These are phyloP conservation scores for Chytriomyces sp. DNA, from an alignment of 192 early-diverging fungal species.

Conservation along the genomic window DNA sequence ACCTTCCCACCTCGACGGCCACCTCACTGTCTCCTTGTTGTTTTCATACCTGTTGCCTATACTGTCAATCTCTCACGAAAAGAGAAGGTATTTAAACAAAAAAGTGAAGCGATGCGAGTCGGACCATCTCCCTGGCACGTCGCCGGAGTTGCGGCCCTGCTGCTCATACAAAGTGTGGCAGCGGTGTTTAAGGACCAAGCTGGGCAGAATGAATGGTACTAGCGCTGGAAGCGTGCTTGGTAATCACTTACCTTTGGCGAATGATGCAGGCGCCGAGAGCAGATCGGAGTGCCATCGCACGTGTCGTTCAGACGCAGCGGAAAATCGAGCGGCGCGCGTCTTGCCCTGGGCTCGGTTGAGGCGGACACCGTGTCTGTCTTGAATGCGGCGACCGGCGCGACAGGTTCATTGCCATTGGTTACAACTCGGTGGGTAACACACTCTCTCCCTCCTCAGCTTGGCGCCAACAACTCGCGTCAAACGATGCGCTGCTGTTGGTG, in stretches of 20 bases:
- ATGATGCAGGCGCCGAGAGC: slow-evolving; percentile 19
- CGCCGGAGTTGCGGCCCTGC: too few relatives aligned
- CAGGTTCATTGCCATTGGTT: slow-evolving; percentile 53
- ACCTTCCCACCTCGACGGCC: too few relatives aligned
- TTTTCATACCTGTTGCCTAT: not conserved
- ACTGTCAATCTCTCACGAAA: not conserved
- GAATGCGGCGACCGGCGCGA: slow-evolving; percentile 63
- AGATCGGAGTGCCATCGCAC: slow-evolving; percentile 30
- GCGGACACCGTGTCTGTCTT: slow-evolving; percentile 76
- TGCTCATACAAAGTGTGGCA: too few relatives aligned
- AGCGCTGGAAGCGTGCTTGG: not conserved
- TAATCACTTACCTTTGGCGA: not conserved
- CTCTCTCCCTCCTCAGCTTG: slow-evolving; percentile 54
- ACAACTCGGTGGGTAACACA: not conserved
- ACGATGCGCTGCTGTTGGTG: slow-evolving; percentile 60
- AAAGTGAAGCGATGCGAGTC: not conserved
- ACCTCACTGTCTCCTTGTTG: too few relatives aligned
- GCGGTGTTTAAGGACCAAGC: slow-evolving; percentile 14
- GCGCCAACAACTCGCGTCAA: slow-evolving; percentile 69
- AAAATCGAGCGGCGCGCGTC: slow-evolving; percentile 14
- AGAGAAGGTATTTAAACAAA: not conserved
- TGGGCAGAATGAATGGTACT: slow-evolving; percentile 27
- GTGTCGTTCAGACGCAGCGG: slow-evolving; percentile 5
- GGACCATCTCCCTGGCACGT: not conserved
- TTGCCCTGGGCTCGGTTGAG: slow-evolving; percentile 63